Base-by-base conservation (phyloP, 805 yeast genomes). In the Nakazawaea ishiwadae region DNA sequence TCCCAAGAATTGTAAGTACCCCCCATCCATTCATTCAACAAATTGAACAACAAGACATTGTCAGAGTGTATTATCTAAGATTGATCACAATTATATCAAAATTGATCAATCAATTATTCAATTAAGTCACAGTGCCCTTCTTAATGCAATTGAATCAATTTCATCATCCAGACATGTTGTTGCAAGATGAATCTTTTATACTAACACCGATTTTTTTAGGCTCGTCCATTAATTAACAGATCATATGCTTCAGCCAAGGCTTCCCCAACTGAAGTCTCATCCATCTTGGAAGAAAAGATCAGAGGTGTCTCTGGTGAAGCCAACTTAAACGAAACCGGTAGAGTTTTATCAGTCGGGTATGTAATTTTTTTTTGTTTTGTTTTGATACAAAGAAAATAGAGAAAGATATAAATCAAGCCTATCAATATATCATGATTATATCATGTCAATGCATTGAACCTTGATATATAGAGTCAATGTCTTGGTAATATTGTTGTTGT, bases 271-370 rank as follows among this genome's bases (percentile, higher is more conserved):
- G 99, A 93, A 78, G 99, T 93, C 55, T 90, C 99, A 57, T 88
- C 98, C 48, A 93, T 93, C 75, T 82, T 93, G 66, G 99, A 93
- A 79, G 96, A 93, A 73, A 89, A 95, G 77, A 93, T 93, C 78
- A 90, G 96, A 79, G 99, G 99, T 75, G 95, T 91, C 61, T 81
- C 96, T 52, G 93, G 88, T 63, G 98, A 91, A 73, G 87, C 96
- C 61, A 81, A 87, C 84, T 83, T 93, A 65, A 88, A 93, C 73
- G 99, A 93, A 77, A 95, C 99, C 67, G 99, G 99, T 72, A 88
- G 96, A 76, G 99, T 93, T 65, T 79, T 93, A 67, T 84, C 97
- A 56, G 96, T 93, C 66, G 99, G 88, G 88, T 81, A 75, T 58
- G 88, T 80, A 54, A 46, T 35, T 27, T 29, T 30, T 16, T n/a